Conservation (phyloP, 2,329 filamentous ascomycete genomes). For the Xylaria arbuscula region DNA sequence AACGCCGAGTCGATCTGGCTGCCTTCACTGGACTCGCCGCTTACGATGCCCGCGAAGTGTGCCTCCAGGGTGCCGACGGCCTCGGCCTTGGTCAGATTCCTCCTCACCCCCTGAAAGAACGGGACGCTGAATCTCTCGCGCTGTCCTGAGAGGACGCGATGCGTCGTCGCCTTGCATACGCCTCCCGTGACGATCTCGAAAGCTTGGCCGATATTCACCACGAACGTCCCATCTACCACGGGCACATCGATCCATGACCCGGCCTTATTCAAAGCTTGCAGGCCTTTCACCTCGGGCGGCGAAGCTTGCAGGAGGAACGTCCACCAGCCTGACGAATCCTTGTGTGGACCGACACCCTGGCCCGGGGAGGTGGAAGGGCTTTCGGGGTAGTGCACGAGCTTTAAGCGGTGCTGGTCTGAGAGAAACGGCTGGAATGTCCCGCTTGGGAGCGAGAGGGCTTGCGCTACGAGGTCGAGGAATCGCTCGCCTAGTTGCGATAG, state of each 20-base stretch:
- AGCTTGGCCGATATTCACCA: conserved; percentile 69
- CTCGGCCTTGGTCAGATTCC: conserved; percentile 58
- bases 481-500: conserved; percentile 62
- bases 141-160: conserved; percentile 54
- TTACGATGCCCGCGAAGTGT: conserved; percentile 51
- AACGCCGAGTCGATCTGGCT: conserved; percentile 61
- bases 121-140: conserved; percentile 57
- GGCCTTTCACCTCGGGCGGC: conserved; percentile 59
- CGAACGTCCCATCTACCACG: conserved; percentile 60
- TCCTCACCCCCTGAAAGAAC: conserved; percentile 62
- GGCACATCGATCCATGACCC: conserved; percentile 64
- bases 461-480: conserved; percentile 67
- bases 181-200: conserved; percentile 68
- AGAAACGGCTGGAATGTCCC: conserved; percentile 64
- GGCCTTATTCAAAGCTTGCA: conserved; percentile 62
- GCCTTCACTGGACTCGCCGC: conserved; percentile 52
- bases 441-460: conserved; percentile 62
- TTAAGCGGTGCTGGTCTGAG: conserved; percentile 68
- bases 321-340: conserved; percentile 72
- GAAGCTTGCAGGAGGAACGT: conserved; percentile 72
- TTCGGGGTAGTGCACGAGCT: conserved; percentile 65
- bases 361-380: conserved; percentile 29
- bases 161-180: conserved; percentile 63
- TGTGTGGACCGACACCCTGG: conserved; percentile 72
- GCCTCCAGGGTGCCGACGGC: conserved; percentile 53